Percentiles rank a stretch among this genome's conserved stretches.
phyloP scores from a whole-genome alignment of 129 eudicot species.

The Cynara cardunculus region DNA sequence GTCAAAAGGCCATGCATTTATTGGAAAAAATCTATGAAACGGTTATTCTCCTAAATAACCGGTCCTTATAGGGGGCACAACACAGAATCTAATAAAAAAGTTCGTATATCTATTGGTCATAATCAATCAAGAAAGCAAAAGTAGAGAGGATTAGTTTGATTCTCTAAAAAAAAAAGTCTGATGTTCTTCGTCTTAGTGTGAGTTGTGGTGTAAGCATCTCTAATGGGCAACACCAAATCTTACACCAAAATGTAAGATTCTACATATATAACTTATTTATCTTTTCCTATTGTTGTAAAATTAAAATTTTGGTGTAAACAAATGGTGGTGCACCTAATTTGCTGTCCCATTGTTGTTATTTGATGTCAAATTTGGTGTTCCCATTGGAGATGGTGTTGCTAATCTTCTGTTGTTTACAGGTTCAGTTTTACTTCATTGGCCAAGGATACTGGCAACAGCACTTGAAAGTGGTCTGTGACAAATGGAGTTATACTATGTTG shows the following conservation, averaged over 20 bases:
- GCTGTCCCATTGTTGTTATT: too few relatives aligned
- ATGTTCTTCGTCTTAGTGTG: not conserved
- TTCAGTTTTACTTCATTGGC: conserved; percentile 68
- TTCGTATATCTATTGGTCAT: not conserved
- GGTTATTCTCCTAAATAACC: not conserved
- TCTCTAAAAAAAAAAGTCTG: not conserved
- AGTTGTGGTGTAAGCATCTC: not conserved
- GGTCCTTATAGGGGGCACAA: not conserved
- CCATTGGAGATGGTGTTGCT: not conserved
- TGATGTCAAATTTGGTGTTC: not conserved
- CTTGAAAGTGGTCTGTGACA: conserved; percentile 12
- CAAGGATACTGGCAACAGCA: conserved; percentile 66
- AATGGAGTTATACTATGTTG: not conserved
- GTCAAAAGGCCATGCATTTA: not conserved
- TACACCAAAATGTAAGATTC: not conserved
- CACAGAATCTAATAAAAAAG: not conserved
- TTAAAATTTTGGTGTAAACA: too few relatives aligned
- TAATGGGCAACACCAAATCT: not conserved
- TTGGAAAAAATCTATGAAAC: not conserved
- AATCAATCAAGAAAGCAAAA: not conserved
- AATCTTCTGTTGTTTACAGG: conserved; percentile 34
- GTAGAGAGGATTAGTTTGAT: not conserved
- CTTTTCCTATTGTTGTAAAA: too few relatives aligned
- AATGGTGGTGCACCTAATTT: too few relatives aligned
- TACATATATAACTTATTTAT: too few relatives aligned